A percentile compares a stretch with the other conserved stretches of the same genome.
phyloP scores from a whole-genome alignment of 2,329 filamentous ascomycete genomes.

The Hymenoscyphus linearis region DNA sequence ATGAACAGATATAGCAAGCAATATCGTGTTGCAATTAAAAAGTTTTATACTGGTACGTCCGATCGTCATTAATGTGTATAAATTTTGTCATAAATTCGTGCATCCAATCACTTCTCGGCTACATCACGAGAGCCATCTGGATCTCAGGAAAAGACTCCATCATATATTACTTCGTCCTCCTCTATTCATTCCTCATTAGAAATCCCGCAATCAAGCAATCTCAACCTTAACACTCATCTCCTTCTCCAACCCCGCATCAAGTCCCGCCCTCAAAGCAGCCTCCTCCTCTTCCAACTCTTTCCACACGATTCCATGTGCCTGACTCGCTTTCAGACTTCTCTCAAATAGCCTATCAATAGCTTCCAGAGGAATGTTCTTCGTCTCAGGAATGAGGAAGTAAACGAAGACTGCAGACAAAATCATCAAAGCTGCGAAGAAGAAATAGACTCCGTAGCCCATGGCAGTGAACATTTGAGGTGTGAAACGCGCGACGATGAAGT shows the following conservation, averaged over 20 bases:
- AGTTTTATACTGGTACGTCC: no score
- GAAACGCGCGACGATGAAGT: constrained; percentile 64
- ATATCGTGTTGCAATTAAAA: no score
- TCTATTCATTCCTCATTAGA: no score
- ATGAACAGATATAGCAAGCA: no score
- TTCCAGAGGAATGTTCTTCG: constrained; percentile 60
- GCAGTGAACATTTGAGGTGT: constrained; percentile 59
- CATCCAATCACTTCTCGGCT: no score
- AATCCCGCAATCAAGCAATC: background rate
- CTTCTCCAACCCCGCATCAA: constrained; percentile 19
- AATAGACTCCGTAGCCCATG: constrained; percentile 60
- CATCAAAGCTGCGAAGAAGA: constrained; percentile 64
- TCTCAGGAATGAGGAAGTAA: constrained; percentile 60
- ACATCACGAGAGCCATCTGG: background rate
- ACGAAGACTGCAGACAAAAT: constrained; percentile 52
- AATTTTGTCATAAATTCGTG: no score
- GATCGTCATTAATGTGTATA: no score
- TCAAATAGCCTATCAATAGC: constrained; percentile 59
- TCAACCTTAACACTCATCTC: constrained; percentile 5
- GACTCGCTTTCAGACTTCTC: constrained; percentile 14
- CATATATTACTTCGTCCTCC: no score
- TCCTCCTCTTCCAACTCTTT: constrained; percentile 24
- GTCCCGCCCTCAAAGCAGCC: constrained; percentile 20
- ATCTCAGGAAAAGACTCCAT: no score
- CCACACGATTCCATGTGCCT: constrained; percentile 26